A percentile compares a stretch with the other conserved stretches of the same genome.
Conservation (phyloP, 148 eudicot species). For the Rhododendron vialii region DNA sequence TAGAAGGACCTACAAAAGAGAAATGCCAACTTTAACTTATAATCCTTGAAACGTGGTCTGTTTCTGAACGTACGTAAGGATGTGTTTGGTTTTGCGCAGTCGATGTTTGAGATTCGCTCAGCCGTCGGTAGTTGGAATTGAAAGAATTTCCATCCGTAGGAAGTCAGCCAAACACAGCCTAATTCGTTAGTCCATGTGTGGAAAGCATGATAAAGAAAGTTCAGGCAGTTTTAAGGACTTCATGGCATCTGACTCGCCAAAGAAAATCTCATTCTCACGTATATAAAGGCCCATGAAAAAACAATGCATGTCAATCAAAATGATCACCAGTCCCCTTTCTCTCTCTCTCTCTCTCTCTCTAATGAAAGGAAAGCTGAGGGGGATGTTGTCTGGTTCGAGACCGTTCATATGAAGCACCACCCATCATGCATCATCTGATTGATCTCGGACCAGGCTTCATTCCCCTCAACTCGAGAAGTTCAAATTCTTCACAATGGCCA, state of each 20-base stretch:
- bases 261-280: slow-evolving; percentile 13
- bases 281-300: slow-evolving; percentile 19
- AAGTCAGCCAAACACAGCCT: slow-evolving; percentile 12
- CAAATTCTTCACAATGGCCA: background rate
- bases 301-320: slow-evolving; percentile 23
- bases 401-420: slow-evolving; percentile 18
- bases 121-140: background rate
- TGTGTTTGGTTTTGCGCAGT: background rate
- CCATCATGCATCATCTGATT: slow-evolving; percentile 3
- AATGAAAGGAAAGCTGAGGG: slow-evolving; percentile 44
- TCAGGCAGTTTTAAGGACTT: slow-evolving; percentile 5
- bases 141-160: background rate
- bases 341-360: slow-evolving; percentile 8
- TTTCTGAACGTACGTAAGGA: background rate
- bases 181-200: slow-evolving; percentile 1
- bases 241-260: slow-evolving; percentile 5
- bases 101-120: background rate
- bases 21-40: background rate
- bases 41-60: background rate
- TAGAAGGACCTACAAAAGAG: background rate
- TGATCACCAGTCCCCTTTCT: slow-evolving; percentile 12
- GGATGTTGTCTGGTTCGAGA: slow-evolving; percentile 82
- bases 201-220: slow-evolving; percentile 18
- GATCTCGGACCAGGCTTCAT: slow-evolving; percentile 99
- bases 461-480: slow-evolving; percentile 61